Evolutionary conservation across 1,284 basidiomycete genomes (phyloP).

Genomic region (Tilletia walkeri): DNA sequence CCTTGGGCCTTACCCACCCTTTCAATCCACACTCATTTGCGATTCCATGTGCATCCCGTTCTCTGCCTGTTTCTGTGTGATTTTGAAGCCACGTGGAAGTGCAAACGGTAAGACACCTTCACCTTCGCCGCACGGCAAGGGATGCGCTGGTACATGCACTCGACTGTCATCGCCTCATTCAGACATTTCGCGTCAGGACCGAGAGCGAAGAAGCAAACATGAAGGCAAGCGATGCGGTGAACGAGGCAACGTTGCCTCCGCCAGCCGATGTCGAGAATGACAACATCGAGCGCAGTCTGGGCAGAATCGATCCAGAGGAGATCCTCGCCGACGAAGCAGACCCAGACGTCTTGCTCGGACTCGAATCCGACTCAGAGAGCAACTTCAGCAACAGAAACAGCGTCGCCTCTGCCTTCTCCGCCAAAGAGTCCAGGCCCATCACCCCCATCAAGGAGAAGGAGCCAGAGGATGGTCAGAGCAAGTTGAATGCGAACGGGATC

Average conservation of each 20-base stretch:
- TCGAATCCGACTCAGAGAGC: constrained; percentile 35
- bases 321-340: constrained; percentile 48
- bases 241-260: neutral
- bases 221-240: neutral
- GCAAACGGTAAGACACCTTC: too few relatives aligned
- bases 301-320: constrained; percentile 38
- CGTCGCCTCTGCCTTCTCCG: constrained; percentile 12
- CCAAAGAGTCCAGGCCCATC: neutral
- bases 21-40: too few relatives aligned
- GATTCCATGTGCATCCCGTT: too few relatives aligned
- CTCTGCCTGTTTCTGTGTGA: too few relatives aligned
- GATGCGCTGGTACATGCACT: neutral
- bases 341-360: constrained; percentile 37
- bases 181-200: neutral
- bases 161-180: too few relatives aligned
- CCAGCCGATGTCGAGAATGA: constrained; percentile 17
- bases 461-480: neutral
- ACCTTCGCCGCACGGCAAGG: too few relatives aligned
- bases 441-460: neutral
- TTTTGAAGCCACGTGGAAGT: too few relatives aligned
- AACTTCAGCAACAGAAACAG: constrained; percentile 15
- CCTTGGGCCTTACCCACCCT: too few relatives aligned
- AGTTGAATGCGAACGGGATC: neutral
- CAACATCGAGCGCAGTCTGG: constrained; percentile 29
- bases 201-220: neutral